These are phyloP conservation scores for Jacaranda copaia DNA, from an alignment of 257 asterid species.

Conservation along the genomic window DNA sequence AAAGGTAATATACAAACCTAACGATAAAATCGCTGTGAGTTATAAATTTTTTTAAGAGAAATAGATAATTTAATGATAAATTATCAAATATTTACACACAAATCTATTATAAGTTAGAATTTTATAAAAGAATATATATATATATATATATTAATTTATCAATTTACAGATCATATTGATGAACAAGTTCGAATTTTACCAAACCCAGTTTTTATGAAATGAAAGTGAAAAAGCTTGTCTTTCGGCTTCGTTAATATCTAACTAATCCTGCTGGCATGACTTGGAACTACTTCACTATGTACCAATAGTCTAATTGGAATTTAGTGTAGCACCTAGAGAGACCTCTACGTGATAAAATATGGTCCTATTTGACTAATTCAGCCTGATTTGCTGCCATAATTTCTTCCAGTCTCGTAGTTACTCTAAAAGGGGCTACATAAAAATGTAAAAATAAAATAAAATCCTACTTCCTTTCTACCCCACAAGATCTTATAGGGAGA, in stretches of 20 bases:
- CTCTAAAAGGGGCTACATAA: conserved; percentile 18
- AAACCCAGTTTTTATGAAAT: neutral
- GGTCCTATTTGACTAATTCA: conserved; percentile 31
- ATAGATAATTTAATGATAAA: too few species aligned
- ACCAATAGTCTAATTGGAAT: neutral
- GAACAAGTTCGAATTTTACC: too few species aligned
- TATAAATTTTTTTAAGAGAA: too few species aligned
- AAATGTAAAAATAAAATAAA: conserved; percentile 2
- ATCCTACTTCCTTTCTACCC: conserved; percentile 2
- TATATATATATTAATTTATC: too few species aligned
- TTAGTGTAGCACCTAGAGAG: conserved; percentile 10
- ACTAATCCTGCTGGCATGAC: neutral
- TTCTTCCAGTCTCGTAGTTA: neutral
- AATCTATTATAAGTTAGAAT: too few species aligned
- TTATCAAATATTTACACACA: too few species aligned
- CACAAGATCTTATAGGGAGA: too few species aligned
- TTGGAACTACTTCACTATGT: neutral
- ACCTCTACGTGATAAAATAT: neutral
- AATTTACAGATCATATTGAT: too few species aligned
- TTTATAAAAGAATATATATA: too few species aligned
- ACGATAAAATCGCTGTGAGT: too few species aligned
- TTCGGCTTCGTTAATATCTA: neutral
- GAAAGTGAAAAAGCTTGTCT: neutral
- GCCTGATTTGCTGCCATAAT: conserved; percentile 33
- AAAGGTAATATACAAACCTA: too few species aligned